Conservation (phyloP, 2,329 filamentous ascomycete species). For the Pyrenochaeta sp. region DNA sequence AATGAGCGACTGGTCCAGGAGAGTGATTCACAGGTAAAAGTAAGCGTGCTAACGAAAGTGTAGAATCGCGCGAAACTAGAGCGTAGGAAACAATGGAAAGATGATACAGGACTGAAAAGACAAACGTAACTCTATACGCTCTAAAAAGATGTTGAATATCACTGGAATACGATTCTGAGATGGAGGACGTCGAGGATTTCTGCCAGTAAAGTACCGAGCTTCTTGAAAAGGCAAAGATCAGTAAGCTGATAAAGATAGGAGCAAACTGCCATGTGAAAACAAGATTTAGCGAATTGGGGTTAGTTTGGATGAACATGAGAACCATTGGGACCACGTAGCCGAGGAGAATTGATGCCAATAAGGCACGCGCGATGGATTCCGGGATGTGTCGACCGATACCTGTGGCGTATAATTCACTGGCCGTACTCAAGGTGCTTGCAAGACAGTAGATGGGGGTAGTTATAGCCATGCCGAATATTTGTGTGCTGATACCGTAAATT, state of each 20-base stretch:
- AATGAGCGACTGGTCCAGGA: background rate
- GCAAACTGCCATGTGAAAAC: background rate
- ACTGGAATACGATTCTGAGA: background rate
- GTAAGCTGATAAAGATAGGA: background rate
- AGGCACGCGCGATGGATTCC: conserved; percentile 23
- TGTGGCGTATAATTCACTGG: conserved; percentile 9
- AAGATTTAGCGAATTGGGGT: background rate
- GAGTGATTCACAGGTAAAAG: background rate
- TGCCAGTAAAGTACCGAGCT: background rate
- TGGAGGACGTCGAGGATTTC: background rate
- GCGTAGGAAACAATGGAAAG: background rate
- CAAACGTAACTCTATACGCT: conserved; percentile 1
- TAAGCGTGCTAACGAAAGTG: background rate
- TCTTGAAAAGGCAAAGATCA: background rate
- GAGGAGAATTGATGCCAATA: conserved; percentile 31
- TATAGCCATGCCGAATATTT: conserved; percentile 8
- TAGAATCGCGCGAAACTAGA: background rate
- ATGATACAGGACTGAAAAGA: background rate
- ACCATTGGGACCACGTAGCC: conserved; percentile 34
- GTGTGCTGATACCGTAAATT: background rate
- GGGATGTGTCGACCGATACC: conserved; percentile 14
- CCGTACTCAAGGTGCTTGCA: conserved; percentile 21
- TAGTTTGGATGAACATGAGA: conserved; percentile 31
- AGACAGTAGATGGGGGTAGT: conserved; percentile 37
- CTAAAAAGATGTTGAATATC: background rate